Conservation (phyloP, 108 stramenopile species). For the Cyclotella sp. region DNA sequence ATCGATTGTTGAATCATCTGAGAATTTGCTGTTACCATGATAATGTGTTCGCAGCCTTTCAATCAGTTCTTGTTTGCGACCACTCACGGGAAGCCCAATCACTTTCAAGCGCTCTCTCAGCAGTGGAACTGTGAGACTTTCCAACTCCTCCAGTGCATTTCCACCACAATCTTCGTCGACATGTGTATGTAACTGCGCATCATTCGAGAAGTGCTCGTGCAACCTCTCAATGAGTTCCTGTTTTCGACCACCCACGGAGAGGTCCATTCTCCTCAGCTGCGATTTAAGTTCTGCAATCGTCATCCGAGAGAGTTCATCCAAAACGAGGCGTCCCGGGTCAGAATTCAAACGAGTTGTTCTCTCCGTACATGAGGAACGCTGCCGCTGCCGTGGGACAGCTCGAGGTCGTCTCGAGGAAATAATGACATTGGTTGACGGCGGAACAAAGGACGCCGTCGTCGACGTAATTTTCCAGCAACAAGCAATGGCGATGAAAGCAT, state of each 20-base stretch:
- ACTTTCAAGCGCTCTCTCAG: constrained; percentile 52
- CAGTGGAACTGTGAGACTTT: constrained; percentile 4
- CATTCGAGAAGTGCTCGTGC: constrained; percentile 14
- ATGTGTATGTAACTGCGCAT: background rate
- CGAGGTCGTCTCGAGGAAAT: background rate
- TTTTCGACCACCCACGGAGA: constrained; percentile 55
- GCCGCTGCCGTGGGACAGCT: too few species aligned
- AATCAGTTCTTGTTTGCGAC: constrained; percentile 55
- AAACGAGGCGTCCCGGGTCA: background rate
- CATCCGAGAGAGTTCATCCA: constrained; percentile 35
- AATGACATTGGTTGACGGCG: background rate
- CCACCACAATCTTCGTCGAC: background rate
- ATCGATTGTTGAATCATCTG: background rate
- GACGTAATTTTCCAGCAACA: background rate
- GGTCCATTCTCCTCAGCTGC: constrained; percentile 38
- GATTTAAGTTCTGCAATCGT: constrained; percentile 58
- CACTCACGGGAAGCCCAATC: constrained; percentile 46
- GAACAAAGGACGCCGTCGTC: background rate
- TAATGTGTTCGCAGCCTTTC: constrained; percentile 21
- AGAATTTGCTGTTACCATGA: background rate
- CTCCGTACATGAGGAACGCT: too few species aligned
- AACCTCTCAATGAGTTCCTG: constrained; percentile 55
- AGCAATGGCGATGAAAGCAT: background rate
- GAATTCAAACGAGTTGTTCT: too few species aligned
- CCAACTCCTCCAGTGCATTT: background rate